phyloP scores from a whole-genome alignment of 495 filamentous ascomycete species.

The Symbiotaphrina buchneri region DNA sequence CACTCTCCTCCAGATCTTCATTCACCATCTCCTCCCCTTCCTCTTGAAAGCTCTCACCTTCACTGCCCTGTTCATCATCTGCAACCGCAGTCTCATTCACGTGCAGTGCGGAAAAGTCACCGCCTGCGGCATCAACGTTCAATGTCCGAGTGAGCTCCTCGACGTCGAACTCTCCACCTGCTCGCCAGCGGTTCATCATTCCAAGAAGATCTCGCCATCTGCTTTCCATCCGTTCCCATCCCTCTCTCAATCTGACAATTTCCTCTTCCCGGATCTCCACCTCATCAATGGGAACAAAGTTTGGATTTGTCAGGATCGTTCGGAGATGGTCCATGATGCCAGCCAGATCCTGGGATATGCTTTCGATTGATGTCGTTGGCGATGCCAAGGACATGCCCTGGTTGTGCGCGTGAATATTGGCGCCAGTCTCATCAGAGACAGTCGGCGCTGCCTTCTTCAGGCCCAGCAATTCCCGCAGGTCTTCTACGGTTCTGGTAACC shows the following conservation, averaged over 20 bases:
- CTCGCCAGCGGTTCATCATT: slow-evolving; percentile 87
- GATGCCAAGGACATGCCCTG: slow-evolving; percentile 18
- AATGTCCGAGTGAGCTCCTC: slow-evolving; percentile 67
- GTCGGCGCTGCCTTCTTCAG: slow-evolving; percentile 12
- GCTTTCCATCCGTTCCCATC: slow-evolving; percentile 79
- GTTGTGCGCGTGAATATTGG: slow-evolving; percentile 15
- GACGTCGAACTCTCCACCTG: slow-evolving; percentile 57
- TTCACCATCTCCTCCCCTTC: background rate
- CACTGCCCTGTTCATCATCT: background rate
- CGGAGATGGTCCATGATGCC: slow-evolving; percentile 55
- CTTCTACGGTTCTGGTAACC: slow-evolving; percentile 44
- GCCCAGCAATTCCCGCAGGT: slow-evolving; percentile 60
- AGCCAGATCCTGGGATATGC: slow-evolving; percentile 48
- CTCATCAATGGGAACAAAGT: slow-evolving; percentile 90
- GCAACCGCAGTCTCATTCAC: background rate
- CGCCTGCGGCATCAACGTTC: slow-evolving; percentile 22
- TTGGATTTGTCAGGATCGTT: slow-evolving; percentile 74
- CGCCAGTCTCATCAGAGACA: slow-evolving; percentile 9
- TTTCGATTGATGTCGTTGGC: slow-evolving; percentile 60
- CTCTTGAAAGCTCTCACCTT: background rate
- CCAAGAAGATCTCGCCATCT: slow-evolving; percentile 75
- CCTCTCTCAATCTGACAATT: slow-evolving; percentile 54
- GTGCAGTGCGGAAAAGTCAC: background rate
- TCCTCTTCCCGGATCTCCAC: slow-evolving; percentile 79
- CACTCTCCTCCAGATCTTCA: background rate